Conservation (phyloP, 2,329 filamentous ascomycete species). For the Penicillium sp. region DNA sequence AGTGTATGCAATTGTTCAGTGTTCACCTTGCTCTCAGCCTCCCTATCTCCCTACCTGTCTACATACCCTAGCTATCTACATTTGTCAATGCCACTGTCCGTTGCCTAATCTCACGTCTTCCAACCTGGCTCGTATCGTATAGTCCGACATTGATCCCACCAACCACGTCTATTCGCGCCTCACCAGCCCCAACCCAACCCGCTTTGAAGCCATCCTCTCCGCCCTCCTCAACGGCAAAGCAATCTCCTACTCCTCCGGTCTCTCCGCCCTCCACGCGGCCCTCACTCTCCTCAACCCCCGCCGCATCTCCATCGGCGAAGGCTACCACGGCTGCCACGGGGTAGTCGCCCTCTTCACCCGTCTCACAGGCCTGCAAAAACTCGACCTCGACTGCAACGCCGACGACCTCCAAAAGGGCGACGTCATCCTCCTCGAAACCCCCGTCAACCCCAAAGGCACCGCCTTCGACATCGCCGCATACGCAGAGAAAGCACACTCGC, state of each 20-base stretch:
- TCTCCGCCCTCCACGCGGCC: slow-evolving; percentile 85
- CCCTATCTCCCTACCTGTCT: background rate
- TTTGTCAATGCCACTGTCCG: background rate
- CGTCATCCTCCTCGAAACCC: slow-evolving; percentile 88
- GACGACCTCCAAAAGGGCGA: slow-evolving; percentile 74
- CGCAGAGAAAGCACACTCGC: slow-evolving; percentile 69
- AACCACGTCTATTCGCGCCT: slow-evolving; percentile 82
- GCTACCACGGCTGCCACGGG: slow-evolving; percentile 93
- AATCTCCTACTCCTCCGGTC: slow-evolving; percentile 80
- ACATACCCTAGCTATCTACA: slow-evolving; percentile 2
- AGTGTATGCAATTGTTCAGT: slow-evolving; percentile 52
- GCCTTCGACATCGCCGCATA: slow-evolving; percentile 73
- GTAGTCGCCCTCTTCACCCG: slow-evolving; percentile 74
- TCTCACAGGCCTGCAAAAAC: slow-evolving; percentile 71
- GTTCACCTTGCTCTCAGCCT: background rate
- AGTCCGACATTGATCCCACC: slow-evolving; percentile 29
- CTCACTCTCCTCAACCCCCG: slow-evolving; percentile 82
- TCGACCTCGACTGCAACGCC: slow-evolving; percentile 69
- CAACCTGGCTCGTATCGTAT: background rate
- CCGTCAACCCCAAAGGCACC: slow-evolving; percentile 85
- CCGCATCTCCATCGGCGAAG: slow-evolving; percentile 76
- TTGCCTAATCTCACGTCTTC: background rate
- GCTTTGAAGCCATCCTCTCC: slow-evolving; percentile 80
- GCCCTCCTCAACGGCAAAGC: slow-evolving; percentile 66
- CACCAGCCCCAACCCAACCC: slow-evolving; percentile 75